These are phyloP conservation scores for Coemansia brasiliensis DNA, from an alignment of 192 early-diverging fungal species.

Conservation along the genomic window DNA sequence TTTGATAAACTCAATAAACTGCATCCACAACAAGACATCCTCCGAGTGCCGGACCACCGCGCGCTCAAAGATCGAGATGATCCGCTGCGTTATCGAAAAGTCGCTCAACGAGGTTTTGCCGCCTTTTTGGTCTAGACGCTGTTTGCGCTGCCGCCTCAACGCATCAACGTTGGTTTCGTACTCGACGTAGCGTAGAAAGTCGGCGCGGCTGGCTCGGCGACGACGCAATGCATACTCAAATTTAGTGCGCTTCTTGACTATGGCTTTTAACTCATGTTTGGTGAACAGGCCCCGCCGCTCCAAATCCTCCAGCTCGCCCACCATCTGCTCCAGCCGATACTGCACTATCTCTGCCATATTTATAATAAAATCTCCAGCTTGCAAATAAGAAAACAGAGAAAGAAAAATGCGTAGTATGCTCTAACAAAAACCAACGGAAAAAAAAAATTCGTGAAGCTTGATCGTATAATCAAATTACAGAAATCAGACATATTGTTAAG, in stretches of 20 bases:
- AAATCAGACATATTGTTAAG: too few species aligned
- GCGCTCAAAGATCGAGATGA: conserved; percentile 79
- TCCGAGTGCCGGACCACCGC: conserved; percentile 75
- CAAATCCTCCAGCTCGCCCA: conserved; percentile 87
- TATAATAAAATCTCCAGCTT: background rate
- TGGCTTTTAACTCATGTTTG: conserved; percentile 80
- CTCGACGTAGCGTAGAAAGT: conserved; percentile 91
- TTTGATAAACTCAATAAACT: conserved; percentile 86
- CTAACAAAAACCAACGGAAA: too few species aligned
- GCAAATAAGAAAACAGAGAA: too few species aligned
- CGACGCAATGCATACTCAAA: conserved; percentile 87
- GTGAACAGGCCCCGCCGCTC: conserved; percentile 78
- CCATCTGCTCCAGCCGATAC: conserved; percentile 89
- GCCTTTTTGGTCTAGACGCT: conserved; percentile 54
- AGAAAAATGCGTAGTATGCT: too few species aligned
- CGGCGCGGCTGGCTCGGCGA: conserved; percentile 67
- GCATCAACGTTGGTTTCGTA: conserved; percentile 93
- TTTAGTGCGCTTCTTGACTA: conserved; percentile 84
- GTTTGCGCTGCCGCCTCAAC: conserved; percentile 75
- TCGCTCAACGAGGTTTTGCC: conserved; percentile 66
- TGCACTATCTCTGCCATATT: conserved; percentile 89
- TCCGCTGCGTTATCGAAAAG: conserved; percentile 70
- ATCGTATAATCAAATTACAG: too few species aligned
- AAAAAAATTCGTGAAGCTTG: too few species aligned
- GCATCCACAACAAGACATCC: conserved; percentile 83